Evolutionary conservation across 768 basidiomycete genomes (phyloP).

Genomic region (Rhizopogon sp.): DNA sequence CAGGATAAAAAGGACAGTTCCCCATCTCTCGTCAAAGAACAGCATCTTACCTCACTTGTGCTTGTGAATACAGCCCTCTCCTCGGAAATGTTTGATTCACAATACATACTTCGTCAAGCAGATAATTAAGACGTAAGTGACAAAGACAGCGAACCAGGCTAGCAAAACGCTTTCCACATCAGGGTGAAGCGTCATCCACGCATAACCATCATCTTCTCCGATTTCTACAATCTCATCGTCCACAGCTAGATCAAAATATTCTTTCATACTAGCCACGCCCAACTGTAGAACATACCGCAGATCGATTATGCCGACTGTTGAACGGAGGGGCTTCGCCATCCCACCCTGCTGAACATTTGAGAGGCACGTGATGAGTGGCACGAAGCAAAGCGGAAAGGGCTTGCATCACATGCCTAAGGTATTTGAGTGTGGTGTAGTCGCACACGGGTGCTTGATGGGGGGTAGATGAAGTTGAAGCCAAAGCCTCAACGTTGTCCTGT

Average conservation of each 20-base stretch:
- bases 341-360: constrained; percentile 28
- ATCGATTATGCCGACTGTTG: constrained; percentile 28
- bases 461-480: too few relatives aligned
- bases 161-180: background rate
- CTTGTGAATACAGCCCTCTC: too few relatives aligned
- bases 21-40: too few relatives aligned
- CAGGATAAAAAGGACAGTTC: too few relatives aligned
- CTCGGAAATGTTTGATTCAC: too few relatives aligned
- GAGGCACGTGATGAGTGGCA: constrained; percentile 30
- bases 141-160: background rate
- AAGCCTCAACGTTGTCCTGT: background rate
- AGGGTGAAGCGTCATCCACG: constrained; percentile 24
- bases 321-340: constrained; percentile 26
- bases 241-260: constrained; percentile 36
- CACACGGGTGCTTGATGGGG: too few relatives aligned
- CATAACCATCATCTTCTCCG: constrained; percentile 32
- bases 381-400: constrained; percentile 8
- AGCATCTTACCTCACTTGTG: too few relatives aligned
- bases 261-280: constrained; percentile 37
- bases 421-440: background rate
- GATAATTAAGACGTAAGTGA: too few relatives aligned
- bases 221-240: constrained; percentile 34
- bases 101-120: too few relatives aligned
- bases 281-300: constrained; percentile 32
- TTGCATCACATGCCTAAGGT: too few relatives aligned